Evolutionary conservation across 2,329 filamentous ascomycete genomes (phyloP).

Genomic region (Emmonsiellopsis sp.): DNA sequence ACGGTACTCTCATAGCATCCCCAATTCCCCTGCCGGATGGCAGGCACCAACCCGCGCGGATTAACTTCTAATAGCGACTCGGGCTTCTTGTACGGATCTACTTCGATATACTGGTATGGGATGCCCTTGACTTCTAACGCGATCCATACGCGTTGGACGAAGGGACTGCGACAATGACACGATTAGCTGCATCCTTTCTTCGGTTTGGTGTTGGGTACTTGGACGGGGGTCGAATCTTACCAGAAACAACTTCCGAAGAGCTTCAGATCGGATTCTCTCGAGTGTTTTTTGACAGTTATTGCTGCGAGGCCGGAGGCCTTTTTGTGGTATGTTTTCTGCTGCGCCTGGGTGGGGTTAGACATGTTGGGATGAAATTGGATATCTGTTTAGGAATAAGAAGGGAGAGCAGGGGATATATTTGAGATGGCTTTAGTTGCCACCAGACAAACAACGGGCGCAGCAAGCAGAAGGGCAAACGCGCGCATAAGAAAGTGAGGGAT

Average conservation of each 20-base stretch:
- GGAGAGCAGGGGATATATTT: not conserved
- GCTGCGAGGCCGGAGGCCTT: conserved; percentile 64
- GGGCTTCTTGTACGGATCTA: conserved; percentile 69
- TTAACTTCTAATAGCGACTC: conserved; percentile 65
- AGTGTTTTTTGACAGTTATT: conserved; percentile 59
- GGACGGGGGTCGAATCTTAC: conserved; percentile 35
- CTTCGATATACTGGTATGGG: conserved; percentile 77
- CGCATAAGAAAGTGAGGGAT: not conserved
- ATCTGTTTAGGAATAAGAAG: conserved; percentile 1
- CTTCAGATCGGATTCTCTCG: conserved; percentile 62
- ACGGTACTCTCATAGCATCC: conserved; percentile 73
- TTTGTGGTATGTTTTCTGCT: conserved; percentile 61
- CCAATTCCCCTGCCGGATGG: conserved; percentile 70
- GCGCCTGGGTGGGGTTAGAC: conserved; percentile 39
- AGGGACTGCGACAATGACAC: conserved; percentile 49
- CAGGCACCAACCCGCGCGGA: conserved; percentile 66
- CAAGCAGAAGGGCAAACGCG: not conserved
- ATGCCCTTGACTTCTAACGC: conserved; percentile 71
- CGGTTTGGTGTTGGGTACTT: conserved; percentile 3
- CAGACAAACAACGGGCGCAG: not conserved
- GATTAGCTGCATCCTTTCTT: conserved; percentile 10
- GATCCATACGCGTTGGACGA: conserved; percentile 84
- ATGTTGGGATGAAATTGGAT: conserved; percentile 24
- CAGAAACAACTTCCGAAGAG: conserved; percentile 79
- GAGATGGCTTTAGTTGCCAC: not conserved